Evolutionary conservation across 2,329 filamentous ascomycete genomes (phyloP), one percentile per base, ranked within the genome.

Genomic region (Lachnellula arida): DNA sequence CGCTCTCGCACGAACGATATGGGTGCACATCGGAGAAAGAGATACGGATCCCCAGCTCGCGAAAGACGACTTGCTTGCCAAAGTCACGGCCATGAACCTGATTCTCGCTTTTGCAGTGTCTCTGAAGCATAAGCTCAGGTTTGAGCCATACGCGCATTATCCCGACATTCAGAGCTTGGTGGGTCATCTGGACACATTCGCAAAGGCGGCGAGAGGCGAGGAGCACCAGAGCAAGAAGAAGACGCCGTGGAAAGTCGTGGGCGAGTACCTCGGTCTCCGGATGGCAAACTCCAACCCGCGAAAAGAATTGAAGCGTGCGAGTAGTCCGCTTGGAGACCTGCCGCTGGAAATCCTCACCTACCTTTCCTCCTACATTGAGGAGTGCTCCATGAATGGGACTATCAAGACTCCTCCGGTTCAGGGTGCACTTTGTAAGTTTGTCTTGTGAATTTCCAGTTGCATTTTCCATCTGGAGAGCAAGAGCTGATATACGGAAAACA

Each of bases 41-140:
- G 75, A 80, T 12, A 22, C 11, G 12, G 22, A 44, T 22, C 19
- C 19, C 32, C 75, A 81, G 46, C 53, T 76, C 9, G 78, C 78
- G 19, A 90, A 89, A 65, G 78, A 87, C 44, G 85, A 87, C 61
- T 66, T 91, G 1, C 76, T 94, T 12, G 80, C 76, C 53, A 93
- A 93, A 72, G 68, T 90, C 19, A 65, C 61, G 8, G 64, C 84
- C 6, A 81, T 94, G 71, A 93, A 94, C 69, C 78, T 94, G 6
- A 78, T 94, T 60, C 80, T 90, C 28, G 87, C 89, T 2, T 94
- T 89, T 65, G 81, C 88, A n/a, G 78, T 89, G 17, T 75, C 90
- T 1, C 77, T 95, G 57, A 93, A 93, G 74, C 90, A 94, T 73
- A 86, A 85, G 65, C 81, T 95, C 34, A 88, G 90, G 34, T 93